phyloP scores from a whole-genome alignment of 176 grass and related monocot species.

The Cenchrus americanus region DNA sequence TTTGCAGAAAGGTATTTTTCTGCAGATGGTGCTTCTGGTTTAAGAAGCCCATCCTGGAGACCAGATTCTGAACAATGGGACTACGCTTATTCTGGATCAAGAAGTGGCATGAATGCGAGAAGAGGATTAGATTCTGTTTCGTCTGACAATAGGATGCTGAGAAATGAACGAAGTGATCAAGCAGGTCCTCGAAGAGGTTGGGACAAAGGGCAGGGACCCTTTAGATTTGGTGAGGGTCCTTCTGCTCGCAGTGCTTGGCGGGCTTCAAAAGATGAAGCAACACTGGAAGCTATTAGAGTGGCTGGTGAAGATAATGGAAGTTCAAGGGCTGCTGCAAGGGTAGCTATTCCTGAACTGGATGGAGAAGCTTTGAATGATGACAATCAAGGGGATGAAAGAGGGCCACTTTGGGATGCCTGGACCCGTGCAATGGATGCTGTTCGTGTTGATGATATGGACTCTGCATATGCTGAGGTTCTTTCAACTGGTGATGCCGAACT shows the following conservation, averaged over 20 bases:
- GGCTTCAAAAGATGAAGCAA: slow-evolving; percentile 96
- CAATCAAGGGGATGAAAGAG: slow-evolving; percentile 74
- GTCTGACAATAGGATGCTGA: slow-evolving; percentile 52
- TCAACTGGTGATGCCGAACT: slow-evolving; percentile 77
- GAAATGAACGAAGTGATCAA: slow-evolving; percentile 65
- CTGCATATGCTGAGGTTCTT: slow-evolving; percentile 86
- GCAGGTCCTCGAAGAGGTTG: slow-evolving; percentile 61
- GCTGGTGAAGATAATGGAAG: slow-evolving; percentile 91
- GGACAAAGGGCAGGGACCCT: slow-evolving; percentile 78
- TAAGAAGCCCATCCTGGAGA: slow-evolving; percentile 71
- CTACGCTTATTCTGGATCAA: slow-evolving; percentile 60
- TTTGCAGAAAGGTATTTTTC: slow-evolving; percentile 75
- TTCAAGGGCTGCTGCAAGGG: slow-evolving; percentile 56
- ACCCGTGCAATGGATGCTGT: slow-evolving; percentile 85
- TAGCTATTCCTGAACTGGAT: slow-evolving; percentile 68
- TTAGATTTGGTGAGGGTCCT: slow-evolving; percentile 92
- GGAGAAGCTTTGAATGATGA: slow-evolving; percentile 73
- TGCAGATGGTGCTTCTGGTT: slow-evolving; percentile 58
- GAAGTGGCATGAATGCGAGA: slow-evolving; percentile 64
- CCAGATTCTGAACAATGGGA: slow-evolving; percentile 89
- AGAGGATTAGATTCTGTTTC: slow-evolving; percentile 73
- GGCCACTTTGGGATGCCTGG: slow-evolving; percentile 84
- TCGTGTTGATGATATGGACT: slow-evolving; percentile 77
- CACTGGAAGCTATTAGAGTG: slow-evolving; percentile 92
- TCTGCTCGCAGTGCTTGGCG: slow-evolving; percentile 98